Evolutionary conservation across 2,329 filamentous ascomycete genomes (phyloP), one percentile per base, ranked within the genome.

Genomic region (Penicillium sp.): DNA sequence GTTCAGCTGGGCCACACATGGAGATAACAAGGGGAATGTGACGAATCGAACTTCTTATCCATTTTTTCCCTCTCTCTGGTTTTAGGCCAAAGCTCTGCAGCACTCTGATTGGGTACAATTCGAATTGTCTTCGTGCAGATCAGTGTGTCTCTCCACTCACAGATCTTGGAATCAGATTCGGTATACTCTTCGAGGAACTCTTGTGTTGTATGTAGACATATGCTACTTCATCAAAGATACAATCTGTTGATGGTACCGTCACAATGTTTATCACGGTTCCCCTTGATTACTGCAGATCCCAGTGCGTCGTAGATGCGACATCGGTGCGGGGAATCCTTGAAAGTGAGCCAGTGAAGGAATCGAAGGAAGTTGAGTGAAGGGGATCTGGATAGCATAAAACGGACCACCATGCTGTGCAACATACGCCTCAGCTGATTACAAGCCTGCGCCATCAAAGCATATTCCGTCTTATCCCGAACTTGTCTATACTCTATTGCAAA

Each of bases 301-400:
- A 40, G 46, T 58, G 53, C 53, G n/a, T 17, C 10, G 11, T 17
- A 33, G 22, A 55, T 42, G 35, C 42, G 38, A 38, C 55, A 36
- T 52, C 47, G 58, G 53, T 62, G 60, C 60, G 58, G 60, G 58
- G 61, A 54, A 62, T 53, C 17, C 49, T 33, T 22, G 50, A 41
- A 30, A 36, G 7, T 22, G 25, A 50, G 26, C 28, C 12, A 22
- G 17, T 33, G 7, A 36, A 19, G 10, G 11, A 35, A 44, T 19
- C 22, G 25, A 19, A 50, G 2, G 6, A 33, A n/a, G 19, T 14
- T 31, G 11, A 19, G n/a, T n/a, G n/a, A 30, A 44, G 16, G 14
- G 11, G 7, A 35, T 4, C 16, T 47, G 43, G 12, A 31, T 41
- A 14, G 41, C 38, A 38, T 55, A 55, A 55, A 57, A 22, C n/a